Percentiles rank a stretch among this genome's conserved stretches.
Conservation (phyloP, 176 grass and related monocot species). For the Oryza rufipogon region DNA sequence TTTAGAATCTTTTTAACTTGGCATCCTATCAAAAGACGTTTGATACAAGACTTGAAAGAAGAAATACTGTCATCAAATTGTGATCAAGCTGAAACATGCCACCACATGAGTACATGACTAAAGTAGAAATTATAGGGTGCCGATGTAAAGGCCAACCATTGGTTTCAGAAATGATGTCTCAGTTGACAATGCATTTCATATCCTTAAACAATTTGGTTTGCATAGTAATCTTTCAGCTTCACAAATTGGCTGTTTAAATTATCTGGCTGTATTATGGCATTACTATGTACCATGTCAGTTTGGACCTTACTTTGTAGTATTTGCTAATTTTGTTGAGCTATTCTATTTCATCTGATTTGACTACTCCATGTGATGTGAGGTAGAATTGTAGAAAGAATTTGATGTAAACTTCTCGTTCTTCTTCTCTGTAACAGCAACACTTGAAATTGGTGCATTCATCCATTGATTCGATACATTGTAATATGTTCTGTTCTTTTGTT, state of each 20-base stretch:
- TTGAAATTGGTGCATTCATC: slow-evolving; percentile 1
- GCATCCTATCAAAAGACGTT: background rate
- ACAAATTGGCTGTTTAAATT: slow-evolving; percentile 25
- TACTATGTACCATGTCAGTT: slow-evolving; percentile 11
- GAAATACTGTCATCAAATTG: slow-evolving; percentile 5
- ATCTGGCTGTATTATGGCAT: slow-evolving; percentile 19
- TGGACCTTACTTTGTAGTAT: background rate
- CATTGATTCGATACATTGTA: background rate
- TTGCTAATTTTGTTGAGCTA: too few relatives aligned
- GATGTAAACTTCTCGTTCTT: background rate
- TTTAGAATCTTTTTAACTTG: background rate
- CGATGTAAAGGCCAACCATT: background rate
- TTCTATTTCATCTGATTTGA: slow-evolving; percentile 14
- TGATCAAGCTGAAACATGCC: background rate
- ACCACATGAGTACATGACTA: background rate
- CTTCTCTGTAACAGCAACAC: slow-evolving; percentile 8
- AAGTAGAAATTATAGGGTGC: background rate
- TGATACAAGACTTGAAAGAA: background rate
- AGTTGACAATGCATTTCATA: slow-evolving; percentile 6
- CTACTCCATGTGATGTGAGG: background rate
- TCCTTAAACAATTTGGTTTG: background rate
- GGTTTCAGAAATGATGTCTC: background rate
- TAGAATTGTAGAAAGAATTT: slow-evolving; percentile 16
- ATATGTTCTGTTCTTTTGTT: background rate
- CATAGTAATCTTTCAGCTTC: slow-evolving; percentile 1